Conservation (phyloP, 108 stramenopile species). For the Nannochloropsis gaditana region DNA sequence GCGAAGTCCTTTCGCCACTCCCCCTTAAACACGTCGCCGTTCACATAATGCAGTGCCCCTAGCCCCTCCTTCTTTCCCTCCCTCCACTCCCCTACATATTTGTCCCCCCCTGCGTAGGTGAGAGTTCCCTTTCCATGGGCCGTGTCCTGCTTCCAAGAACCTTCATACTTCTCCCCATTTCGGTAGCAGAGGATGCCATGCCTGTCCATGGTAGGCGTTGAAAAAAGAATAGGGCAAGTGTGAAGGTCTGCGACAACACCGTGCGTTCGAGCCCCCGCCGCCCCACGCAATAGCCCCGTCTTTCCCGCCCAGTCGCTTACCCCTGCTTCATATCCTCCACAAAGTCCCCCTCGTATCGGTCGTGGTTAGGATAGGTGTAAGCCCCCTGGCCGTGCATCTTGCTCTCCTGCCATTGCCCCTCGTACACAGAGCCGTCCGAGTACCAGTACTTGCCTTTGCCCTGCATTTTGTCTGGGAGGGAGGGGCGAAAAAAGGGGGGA, state of each 20-base stretch:
- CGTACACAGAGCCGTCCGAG: conserved; percentile 38
- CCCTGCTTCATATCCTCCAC: conserved; percentile 38
- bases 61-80: conserved; percentile 35
- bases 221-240: not conserved
- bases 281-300: not conserved
- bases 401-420: conserved; percentile 31
- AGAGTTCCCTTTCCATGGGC: conserved; percentile 42
- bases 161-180: conserved; percentile 49
- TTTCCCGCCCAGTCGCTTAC: conserved; percentile 21
- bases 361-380: conserved; percentile 32
- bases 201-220: not conserved
- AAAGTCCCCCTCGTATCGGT: conserved; percentile 47
- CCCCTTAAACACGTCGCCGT: conserved; percentile 23
- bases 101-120: conserved; percentile 35
- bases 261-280: too few species aligned
- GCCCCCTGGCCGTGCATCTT: conserved; percentile 40
- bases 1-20: conserved; percentile 19
- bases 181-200: not conserved
- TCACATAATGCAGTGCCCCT: conserved; percentile 25
- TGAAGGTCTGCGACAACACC: too few species aligned
- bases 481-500: not conserved
- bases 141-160: conserved; percentile 38
- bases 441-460: conserved; percentile 26
- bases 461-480: not conserved
- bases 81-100: conserved; percentile 37